Conservation (phyloP, 2,329 filamentous ascomycete species). For the Camillea tinctor region DNA sequence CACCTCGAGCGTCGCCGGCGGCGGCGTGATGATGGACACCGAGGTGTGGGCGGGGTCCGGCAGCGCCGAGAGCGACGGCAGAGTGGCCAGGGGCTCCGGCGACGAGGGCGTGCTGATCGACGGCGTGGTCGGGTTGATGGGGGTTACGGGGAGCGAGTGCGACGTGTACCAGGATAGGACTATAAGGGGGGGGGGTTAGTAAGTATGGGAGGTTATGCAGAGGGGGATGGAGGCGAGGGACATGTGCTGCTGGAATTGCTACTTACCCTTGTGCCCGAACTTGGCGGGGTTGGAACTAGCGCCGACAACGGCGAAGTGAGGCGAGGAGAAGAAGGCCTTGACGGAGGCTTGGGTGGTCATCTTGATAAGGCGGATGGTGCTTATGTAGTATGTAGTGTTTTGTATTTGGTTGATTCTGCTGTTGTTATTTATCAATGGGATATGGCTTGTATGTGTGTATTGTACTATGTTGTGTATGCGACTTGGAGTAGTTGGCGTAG, state of each 20-base stretch:
- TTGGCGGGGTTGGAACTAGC: constrained; percentile 82
- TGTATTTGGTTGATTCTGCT: no score
- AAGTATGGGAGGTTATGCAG: no score
- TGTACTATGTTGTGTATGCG: no score
- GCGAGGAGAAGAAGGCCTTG: constrained; percentile 75
- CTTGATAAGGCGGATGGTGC: constrained; percentile 24
- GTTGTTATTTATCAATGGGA: no score
- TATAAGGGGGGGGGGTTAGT: constrained; percentile 34
- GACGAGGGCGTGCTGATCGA: constrained; percentile 51
- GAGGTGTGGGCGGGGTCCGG: constrained; percentile 67
- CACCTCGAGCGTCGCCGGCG: constrained; percentile 69
- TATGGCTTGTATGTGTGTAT: no score
- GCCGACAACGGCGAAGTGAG: constrained; percentile 83
- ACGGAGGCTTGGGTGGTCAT: constrained; percentile 71
- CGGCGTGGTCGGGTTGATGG: constrained; percentile 71
- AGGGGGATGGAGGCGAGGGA: no score
- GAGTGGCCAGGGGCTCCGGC: constrained; percentile 56
- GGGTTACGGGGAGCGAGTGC: constrained; percentile 73
- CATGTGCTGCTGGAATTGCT: background rate
- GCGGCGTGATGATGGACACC: constrained; percentile 85
- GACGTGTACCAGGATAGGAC: constrained; percentile 88
- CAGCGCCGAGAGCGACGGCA: constrained; percentile 66
- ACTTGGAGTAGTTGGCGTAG: no score
- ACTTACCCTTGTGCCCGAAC: constrained; percentile 81
- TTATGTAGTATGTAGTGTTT: no score